A percentile compares a stretch with the other conserved stretches of the same genome.
These are phyloP conservation scores for Kandelia obovata DNA, from an alignment of 345 rosid species.

Conservation along the genomic window DNA sequence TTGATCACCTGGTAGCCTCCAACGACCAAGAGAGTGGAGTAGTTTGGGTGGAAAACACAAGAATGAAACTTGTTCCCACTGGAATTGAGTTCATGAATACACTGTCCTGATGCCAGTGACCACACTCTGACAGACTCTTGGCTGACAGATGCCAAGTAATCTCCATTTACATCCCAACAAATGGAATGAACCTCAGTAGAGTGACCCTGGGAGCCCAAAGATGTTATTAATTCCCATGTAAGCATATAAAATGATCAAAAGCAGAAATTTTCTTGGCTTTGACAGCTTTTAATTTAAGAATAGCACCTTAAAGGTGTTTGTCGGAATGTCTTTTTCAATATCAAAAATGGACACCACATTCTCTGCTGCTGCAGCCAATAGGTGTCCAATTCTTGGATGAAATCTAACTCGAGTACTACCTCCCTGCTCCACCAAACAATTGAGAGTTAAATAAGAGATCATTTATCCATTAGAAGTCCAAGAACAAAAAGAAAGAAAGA, in stretches of 20 bases:
- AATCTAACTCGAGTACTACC: conserved; percentile 72
- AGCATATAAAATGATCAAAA: neutral
- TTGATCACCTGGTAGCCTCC: conserved; percentile 82
- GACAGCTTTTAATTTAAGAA: neutral
- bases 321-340: conserved; percentile 54
- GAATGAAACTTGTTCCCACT: conserved; percentile 89
- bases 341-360: conserved; percentile 70
- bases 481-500: conserved; percentile 1
- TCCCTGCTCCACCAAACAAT: conserved; percentile 51
- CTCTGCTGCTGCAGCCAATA: conserved; percentile 80
- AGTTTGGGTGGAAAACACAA: conserved; percentile 85
- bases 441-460: conserved; percentile 9
- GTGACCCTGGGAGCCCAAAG: conserved; percentile 55
- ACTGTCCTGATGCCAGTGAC: conserved; percentile 68
- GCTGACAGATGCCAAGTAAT: conserved; percentile 74
- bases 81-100: conserved; percentile 64
- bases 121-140: conserved; percentile 69
- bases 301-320: conserved; percentile 52
- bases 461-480: conserved; percentile 18
- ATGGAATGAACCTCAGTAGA: conserved; percentile 54
- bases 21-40: conserved; percentile 68
- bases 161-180: conserved; percentile 83
- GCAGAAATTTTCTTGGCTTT: neutral
- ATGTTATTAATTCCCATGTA: neutral
- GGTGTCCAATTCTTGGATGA: conserved; percentile 79